phyloP scores from a whole-genome alignment of 2,329 filamentous ascomycete species.

The Aspergillus fumigatus region DNA sequence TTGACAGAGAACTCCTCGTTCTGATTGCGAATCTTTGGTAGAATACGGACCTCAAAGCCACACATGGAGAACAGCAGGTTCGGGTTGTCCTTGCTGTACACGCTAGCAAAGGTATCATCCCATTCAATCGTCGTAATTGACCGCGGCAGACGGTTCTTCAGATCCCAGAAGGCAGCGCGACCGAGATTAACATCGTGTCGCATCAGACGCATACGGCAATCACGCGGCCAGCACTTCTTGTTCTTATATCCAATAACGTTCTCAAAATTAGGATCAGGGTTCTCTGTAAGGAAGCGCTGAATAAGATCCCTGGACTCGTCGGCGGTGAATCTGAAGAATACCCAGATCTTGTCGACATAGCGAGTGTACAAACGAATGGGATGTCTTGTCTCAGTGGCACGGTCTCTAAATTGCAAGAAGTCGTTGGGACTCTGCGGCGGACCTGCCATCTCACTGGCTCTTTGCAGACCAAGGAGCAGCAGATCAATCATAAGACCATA shows the following conservation, averaged over 20 bases:
- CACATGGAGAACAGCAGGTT: constrained; percentile 97
- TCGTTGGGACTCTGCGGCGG: constrained; percentile 93
- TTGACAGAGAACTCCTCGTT: constrained; percentile 97
- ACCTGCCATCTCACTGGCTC: constrained; percentile 96
- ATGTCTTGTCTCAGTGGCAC: constrained; percentile 85
- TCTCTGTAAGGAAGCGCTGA: constrained; percentile 94
- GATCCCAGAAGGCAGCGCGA: constrained; percentile 95
- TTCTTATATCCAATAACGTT: constrained; percentile 99
- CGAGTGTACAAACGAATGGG: constrained; percentile 96
- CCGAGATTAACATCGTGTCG: constrained; percentile 97
- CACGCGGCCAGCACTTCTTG: constrained; percentile 98
- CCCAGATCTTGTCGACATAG: constrained; percentile 98
- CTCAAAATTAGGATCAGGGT: constrained; percentile 97
- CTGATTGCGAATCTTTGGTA: constrained; percentile 90
- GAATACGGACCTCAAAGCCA: constrained; percentile 92
- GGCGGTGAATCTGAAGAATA: constrained; percentile 88
- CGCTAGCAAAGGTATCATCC: constrained; percentile 97
- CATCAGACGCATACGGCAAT: constrained; percentile 97
- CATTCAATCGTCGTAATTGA: constrained; percentile 97
- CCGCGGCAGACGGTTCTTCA: constrained; percentile 92
- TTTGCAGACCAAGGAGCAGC: constrained; percentile 83
- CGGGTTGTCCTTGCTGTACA: constrained; percentile 96
- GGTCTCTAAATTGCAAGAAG: constrained; percentile 93
- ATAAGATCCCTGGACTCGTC: constrained; percentile 95
- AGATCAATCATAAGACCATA: constrained; percentile 95